These are phyloP conservation scores for Xylaria cubensis DNA, from an alignment of 495 filamentous ascomycete genomes.

Conservation along the genomic window DNA sequence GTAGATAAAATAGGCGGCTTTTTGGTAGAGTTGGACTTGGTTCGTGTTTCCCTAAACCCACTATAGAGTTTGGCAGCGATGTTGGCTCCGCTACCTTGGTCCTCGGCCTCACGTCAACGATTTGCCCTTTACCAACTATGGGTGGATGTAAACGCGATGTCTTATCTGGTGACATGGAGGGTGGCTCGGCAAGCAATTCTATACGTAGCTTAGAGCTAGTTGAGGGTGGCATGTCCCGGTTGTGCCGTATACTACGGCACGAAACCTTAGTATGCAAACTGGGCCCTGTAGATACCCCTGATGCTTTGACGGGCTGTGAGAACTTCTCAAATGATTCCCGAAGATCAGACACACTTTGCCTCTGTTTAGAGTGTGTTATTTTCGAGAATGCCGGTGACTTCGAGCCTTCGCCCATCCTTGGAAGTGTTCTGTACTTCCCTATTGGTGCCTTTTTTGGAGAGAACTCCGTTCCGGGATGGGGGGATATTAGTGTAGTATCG, in stretches of 20 bases:
- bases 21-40: conserved; percentile 5
- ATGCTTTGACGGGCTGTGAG: background rate
- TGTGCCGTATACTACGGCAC: background rate
- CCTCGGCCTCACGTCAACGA: conserved; percentile 6
- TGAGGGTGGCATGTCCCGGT: background rate
- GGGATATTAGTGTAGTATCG: conserved; percentile 6
- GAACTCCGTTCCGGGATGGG: background rate
- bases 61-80: background rate
- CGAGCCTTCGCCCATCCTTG: background rate
- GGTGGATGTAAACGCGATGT: background rate
- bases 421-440: background rate
- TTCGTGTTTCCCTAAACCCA: background rate
- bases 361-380: conserved; percentile 22
- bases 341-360: conserved; percentile 46
- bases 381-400: background rate
- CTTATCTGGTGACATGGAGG: background rate
- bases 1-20: background rate
- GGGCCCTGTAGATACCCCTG: background rate
- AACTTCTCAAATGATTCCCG: conserved; percentile 43
- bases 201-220: background rate
- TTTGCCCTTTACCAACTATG: conserved; percentile 10
- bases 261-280: background rate
- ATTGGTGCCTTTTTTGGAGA: background rate
- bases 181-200: background rate
- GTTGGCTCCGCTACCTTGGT: background rate